Percentiles rank a stretch among this genome's conserved stretches.
Evolutionary conservation across 768 basidiomycete genomes (phyloP).

Genomic region (Pleurotus pulmonarius): DNA sequence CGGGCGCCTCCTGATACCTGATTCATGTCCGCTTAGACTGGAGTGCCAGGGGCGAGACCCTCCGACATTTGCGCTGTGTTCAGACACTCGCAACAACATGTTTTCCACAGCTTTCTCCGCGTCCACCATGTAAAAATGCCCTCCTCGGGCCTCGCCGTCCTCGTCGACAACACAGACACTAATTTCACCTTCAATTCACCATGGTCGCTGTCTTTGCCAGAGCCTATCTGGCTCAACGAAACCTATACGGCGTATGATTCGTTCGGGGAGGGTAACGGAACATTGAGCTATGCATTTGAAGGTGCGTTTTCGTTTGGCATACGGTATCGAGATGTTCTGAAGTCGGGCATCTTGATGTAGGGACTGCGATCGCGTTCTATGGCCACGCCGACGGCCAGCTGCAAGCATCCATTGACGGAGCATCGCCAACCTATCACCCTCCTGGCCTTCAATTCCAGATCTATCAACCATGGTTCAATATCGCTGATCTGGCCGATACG

Average conservation of each 20-base stretch:
- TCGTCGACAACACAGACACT: conserved; percentile 1
- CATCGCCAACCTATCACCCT: neutral
- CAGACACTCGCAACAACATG: neutral
- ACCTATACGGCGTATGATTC: neutral
- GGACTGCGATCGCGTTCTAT: conserved; percentile 1
- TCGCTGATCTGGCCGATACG: conserved; percentile 24
- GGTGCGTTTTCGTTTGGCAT: neutral
- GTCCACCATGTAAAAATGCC: conserved; percentile 1
- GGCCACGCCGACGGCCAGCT: conserved; percentile 1
- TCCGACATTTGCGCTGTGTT: neutral
- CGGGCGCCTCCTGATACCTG: neutral
- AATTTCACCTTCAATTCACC: neutral
- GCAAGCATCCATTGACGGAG: neutral
- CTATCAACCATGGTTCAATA: conserved; percentile 1
- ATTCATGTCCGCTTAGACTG: neutral
- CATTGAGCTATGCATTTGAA: neutral
- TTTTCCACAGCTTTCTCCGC: neutral
- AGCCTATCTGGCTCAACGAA: neutral
- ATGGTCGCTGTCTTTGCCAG: neutral
- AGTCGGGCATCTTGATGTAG: neutral
- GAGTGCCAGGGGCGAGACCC: conserved; percentile 4
- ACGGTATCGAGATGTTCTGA: neutral
- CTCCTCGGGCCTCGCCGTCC: neutral
- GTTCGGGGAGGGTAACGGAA: neutral
- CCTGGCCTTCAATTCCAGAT: neutral